Percentiles rank a stretch among this genome's conserved stretches.
Conservation (phyloP, 352 stramenopile genomes). For the Phytophthora tubulina region DNA sequence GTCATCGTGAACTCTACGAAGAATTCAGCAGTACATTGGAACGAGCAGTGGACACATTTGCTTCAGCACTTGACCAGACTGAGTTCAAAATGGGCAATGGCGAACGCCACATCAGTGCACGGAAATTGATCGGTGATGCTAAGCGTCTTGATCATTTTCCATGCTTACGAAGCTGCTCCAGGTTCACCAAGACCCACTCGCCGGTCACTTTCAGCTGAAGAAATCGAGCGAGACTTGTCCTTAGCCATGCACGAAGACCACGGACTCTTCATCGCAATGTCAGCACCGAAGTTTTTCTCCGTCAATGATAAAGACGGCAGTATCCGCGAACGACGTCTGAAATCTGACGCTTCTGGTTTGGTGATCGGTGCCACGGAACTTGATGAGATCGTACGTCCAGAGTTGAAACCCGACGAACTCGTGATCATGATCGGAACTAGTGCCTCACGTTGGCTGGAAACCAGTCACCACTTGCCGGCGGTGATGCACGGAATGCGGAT, state of each 20-base stretch:
- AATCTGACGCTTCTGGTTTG: slow-evolving; percentile 48
- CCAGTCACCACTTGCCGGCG: slow-evolving; percentile 51
- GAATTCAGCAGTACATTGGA: slow-evolving; percentile 60
- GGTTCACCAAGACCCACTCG: neutral
- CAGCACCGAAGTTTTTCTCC: slow-evolving; percentile 58
- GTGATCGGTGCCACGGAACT: slow-evolving; percentile 46
- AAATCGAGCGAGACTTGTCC: slow-evolving; percentile 45
- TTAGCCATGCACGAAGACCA: slow-evolving; percentile 68
- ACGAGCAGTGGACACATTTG: slow-evolving; percentile 50
- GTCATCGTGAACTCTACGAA: slow-evolving; percentile 47
- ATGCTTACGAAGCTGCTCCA: slow-evolving; percentile 59
- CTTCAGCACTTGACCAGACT: slow-evolving; percentile 47
- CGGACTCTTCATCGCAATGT: slow-evolving; percentile 65
- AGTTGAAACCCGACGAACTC: slow-evolving; percentile 63
- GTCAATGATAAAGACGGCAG: slow-evolving; percentile 27
- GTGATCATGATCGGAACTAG: slow-evolving; percentile 69
- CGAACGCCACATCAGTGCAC: slow-evolving; percentile 39
- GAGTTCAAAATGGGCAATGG: slow-evolving; percentile 52
- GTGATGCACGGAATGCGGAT: slow-evolving; percentile 76
- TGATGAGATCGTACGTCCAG: slow-evolving; percentile 48
- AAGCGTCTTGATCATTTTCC: slow-evolving; percentile 74
- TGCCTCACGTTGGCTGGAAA: slow-evolving; percentile 53
- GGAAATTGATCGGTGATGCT: slow-evolving; percentile 55
- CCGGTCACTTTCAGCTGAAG: slow-evolving; percentile 10
- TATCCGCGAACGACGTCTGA: slow-evolving; percentile 37